These are phyloP conservation scores for Talaromyces sp. DNA, from an alignment of 2,329 filamentous ascomycete genomes.

Conservation along the genomic window DNA sequence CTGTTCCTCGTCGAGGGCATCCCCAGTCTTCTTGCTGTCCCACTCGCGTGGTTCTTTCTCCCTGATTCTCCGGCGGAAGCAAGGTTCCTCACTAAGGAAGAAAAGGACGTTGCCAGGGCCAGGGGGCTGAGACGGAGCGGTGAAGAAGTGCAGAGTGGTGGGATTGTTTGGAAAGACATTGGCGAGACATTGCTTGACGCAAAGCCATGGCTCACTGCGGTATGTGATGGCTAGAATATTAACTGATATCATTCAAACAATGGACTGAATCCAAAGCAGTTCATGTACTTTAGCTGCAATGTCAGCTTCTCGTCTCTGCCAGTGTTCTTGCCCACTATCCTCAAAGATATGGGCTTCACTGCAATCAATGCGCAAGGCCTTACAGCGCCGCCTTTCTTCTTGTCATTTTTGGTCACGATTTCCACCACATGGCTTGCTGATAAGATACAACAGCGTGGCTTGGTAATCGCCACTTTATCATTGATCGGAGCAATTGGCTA, in stretches of 20 bases:
- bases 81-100: constrained; percentile 53
- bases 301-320: constrained; percentile 63
- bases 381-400: constrained; percentile 66
- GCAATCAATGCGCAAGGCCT: constrained; percentile 66
- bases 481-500: constrained; percentile 59
- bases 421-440: constrained; percentile 62
- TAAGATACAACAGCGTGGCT: constrained; percentile 58
- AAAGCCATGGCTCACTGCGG: constrained; percentile 47
- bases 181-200: constrained; percentile 40
- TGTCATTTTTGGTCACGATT: constrained; percentile 62
- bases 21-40: constrained; percentile 53
- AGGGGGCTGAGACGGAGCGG: constrained; percentile 53
- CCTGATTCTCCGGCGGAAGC: constrained; percentile 52
- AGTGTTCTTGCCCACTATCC: constrained; percentile 61
- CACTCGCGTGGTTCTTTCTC: constrained; percentile 52
- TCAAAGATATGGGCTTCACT: constrained; percentile 64
- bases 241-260: background rate
- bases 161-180: constrained; percentile 46
- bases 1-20: constrained; percentile 63
- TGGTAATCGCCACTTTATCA: constrained; percentile 55
- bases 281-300: constrained; percentile 59
- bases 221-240: constrained; percentile 19
- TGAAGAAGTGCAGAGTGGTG: constrained; percentile 35
- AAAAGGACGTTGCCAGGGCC: constrained; percentile 54
- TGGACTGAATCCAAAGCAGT: constrained; percentile 16